Evolutionary conservation across 495 filamentous ascomycete genomes (phyloP).

Genomic region (Sporormia fimetaria): DNA sequence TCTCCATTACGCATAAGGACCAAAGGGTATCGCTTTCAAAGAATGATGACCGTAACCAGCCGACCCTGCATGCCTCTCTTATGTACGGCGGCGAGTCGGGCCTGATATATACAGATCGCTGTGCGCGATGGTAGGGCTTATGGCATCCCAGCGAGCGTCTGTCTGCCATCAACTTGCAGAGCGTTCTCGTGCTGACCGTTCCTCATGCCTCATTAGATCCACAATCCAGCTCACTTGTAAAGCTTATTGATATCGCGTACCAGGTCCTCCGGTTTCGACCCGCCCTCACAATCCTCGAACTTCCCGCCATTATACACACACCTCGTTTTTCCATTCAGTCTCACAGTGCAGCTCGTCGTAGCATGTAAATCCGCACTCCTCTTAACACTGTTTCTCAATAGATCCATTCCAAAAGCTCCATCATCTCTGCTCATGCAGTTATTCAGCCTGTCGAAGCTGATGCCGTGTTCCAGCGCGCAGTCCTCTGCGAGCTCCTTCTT

Average conservation of each 20-base stretch:
- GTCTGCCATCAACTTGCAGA: too few species aligned
- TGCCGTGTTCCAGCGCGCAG: conserved; percentile 79
- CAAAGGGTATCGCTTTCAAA: too few species aligned
- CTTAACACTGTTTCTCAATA: conserved; percentile 67
- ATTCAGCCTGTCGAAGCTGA: conserved; percentile 76
- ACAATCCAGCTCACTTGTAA: conserved; percentile 11
- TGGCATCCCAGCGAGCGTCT: too few species aligned
- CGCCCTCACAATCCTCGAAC: conserved; percentile 71
- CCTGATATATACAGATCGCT: too few species aligned
- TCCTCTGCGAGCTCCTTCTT: conserved; percentile 60
- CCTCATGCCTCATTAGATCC: conserved; percentile 7
- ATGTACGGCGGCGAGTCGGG: too few species aligned
- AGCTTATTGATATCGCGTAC: conserved; percentile 58
- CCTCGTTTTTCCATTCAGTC: conserved; percentile 64
- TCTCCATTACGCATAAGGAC: too few species aligned
- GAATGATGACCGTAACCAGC: too few species aligned
- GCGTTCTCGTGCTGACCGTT: too few species aligned
- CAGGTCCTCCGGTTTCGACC: conserved; percentile 57
- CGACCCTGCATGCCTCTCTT: too few species aligned
- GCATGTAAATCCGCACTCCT: conserved; percentile 56
- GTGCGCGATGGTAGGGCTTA: too few species aligned
- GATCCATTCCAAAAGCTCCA: conserved; percentile 44
- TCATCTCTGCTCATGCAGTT: conserved; percentile 63
- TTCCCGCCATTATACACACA: conserved; percentile 70
- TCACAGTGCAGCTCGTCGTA: conserved; percentile 71